Evolutionary conservation across 208 protist species (phyloP).

Genomic region (Novymonas esmeraldas): DNA sequence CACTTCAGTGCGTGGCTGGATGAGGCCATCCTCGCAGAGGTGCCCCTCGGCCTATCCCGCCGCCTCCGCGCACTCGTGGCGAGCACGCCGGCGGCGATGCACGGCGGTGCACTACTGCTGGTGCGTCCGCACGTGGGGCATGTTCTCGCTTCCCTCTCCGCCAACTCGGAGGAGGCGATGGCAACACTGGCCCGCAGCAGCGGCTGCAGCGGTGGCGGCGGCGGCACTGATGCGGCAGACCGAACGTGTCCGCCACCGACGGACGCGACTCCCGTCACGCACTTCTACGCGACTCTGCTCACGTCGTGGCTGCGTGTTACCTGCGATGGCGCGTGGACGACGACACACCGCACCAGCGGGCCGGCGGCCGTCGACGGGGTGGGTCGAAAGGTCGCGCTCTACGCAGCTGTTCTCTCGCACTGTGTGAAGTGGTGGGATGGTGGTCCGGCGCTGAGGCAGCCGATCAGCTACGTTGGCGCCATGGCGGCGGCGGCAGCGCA

Average conservation of each 20-base stretch:
- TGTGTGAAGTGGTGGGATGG: constrained; percentile 29
- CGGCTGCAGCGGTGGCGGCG: neutral
- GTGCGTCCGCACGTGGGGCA: constrained; percentile 23
- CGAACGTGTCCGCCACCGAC: too few relatives aligned
- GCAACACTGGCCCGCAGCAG: neutral
- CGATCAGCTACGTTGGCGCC: constrained; percentile 17
- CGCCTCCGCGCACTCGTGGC: constrained; percentile 9
- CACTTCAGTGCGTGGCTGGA: constrained; percentile 25
- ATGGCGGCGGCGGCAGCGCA: constrained; percentile 2
- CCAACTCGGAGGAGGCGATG: neutral
- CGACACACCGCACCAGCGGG: neutral
- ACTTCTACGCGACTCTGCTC: constrained; percentile 8
- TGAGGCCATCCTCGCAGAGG: constrained; percentile 4
- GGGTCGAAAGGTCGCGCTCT: constrained; percentile 19
- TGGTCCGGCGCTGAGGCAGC: neutral
- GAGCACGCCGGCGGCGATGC: neutral
- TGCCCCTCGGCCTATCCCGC: constrained; percentile 24
- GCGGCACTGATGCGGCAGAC: neutral
- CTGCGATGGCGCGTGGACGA: neutral
- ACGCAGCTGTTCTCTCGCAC: constrained; percentile 14
- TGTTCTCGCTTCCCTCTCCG: constrained; percentile 10
- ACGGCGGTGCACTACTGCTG: neutral
- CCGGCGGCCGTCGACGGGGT: constrained; percentile 21
- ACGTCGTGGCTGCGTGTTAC: constrained; percentile 14
- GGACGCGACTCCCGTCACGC: neutral